Base-by-base conservation (phyloP, 2,329 filamentous ascomycete species). In the Thelonectria discophora region DNA sequence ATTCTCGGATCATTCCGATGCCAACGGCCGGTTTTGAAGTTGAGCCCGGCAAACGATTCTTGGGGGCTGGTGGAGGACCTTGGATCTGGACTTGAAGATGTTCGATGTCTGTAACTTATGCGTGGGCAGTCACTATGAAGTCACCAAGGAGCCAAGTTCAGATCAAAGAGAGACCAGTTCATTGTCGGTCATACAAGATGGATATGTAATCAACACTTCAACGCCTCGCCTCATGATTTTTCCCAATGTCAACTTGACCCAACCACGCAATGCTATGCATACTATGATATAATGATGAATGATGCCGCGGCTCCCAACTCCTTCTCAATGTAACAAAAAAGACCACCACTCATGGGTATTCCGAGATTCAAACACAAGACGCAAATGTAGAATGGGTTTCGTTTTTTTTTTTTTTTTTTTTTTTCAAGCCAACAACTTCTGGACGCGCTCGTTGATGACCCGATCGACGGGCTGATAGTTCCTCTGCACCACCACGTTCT, bases 401-500 rank as follows among this genome's bases (percentile, higher is more conserved):
- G 21, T 24, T 24, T 24, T 24, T 24, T 24, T 24, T 27, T 18
- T n/a, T 7, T 7, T 4, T 24, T 45, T 18, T 27, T 18, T 48
- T 3, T 13, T 18, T 70, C 55, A 75, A 21, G 60, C 65, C 62
- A 78, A 46, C 30, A 78, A 61, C 67, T 72, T 76, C 59, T 75
- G 72, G 15, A 78, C 78, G 39, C 76, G 73, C 59, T 76, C 76
- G n/a, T 73, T 69, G 55, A 80, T 74, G 9, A 76, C 69, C 17
- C 75, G 64, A 47, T 78, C 75, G 13, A 78, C 70, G 1, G 79
- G 79, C 64, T 80, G 79, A n/a, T 65, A 66, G 37, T 76, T 77
- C 30, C 78, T 75, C 72, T 85, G 79, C n/a, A 87, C 76, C 4
- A 88, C 83, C 7, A 88, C 82, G 58, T 86, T 85, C 72, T 88